phyloP scores from a whole-genome alignment of 1,284 basidiomycete species.

The Rhodofomes roseus region DNA sequence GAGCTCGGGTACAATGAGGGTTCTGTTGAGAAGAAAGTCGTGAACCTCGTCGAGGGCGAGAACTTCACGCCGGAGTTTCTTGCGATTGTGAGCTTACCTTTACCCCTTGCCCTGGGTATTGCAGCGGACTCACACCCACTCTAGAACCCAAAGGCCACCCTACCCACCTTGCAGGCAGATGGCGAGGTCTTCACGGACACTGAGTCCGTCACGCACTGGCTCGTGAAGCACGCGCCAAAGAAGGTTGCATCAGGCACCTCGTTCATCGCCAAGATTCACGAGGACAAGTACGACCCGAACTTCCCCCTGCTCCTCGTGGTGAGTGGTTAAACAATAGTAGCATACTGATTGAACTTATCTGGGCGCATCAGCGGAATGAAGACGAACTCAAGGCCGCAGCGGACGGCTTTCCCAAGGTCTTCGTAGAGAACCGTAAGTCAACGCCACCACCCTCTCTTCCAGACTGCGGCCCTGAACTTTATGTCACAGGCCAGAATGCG shows the following conservation, averaged over 20 bases:
- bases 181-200: conserved; percentile 47
- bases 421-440: conserved; percentile 43
- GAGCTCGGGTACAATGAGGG: conserved; percentile 40
- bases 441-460: neutral
- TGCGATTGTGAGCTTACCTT: conserved; percentile 36
- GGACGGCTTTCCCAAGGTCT: conserved; percentile 34
- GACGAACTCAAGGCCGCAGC: conserved; percentile 46
- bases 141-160: conserved; percentile 51
- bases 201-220: conserved; percentile 42
- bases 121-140: neutral
- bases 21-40: conserved; percentile 32
- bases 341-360: neutral
- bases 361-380: conserved; percentile 39
- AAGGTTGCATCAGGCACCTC: conserved; percentile 36
- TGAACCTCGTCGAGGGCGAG: conserved; percentile 49
- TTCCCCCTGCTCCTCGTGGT: conserved; percentile 45
- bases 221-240: conserved; percentile 41
- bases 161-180: conserved; percentile 48
- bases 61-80: conserved; percentile 63
- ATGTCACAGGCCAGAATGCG: conserved; percentile 35
- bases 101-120: neutral
- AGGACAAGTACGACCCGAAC: conserved; percentile 58
- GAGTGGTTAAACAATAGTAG: conserved; percentile 14
- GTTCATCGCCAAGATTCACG: conserved; percentile 46
- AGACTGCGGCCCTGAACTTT: neutral